phyloP scores from a whole-genome alignment of 805 yeast genomes.

The Myxozyma vanderwaltii region DNA sequence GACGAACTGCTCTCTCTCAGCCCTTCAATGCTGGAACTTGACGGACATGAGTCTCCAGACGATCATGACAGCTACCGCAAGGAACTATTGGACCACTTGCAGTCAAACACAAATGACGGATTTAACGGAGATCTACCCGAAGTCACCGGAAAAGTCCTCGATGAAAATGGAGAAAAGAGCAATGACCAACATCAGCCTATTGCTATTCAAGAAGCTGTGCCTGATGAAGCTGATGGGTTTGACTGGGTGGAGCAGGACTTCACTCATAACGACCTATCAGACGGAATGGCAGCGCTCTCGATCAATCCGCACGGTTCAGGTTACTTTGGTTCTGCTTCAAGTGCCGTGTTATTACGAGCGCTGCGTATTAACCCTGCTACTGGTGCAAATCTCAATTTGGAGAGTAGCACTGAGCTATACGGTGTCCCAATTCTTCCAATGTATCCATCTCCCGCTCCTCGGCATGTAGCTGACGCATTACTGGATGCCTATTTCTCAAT shows the following conservation, averaged over 20 bases:
- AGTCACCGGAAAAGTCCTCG: not conserved
- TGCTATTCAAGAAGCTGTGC: constrained; percentile 42
- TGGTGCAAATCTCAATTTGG: constrained; percentile 34
- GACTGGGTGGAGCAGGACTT: constrained; percentile 62
- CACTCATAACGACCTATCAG: constrained; percentile 41
- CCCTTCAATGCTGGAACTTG: constrained; percentile 8
- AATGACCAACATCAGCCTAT: constrained; percentile 21
- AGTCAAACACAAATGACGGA: not conserved
- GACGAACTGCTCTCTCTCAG: constrained; percentile 13
- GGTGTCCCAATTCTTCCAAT: constrained; percentile 27
- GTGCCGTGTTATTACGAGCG: constrained; percentile 56
- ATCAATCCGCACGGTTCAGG: constrained; percentile 57
- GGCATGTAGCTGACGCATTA: constrained; percentile 41
- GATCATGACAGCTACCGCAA: not conserved
- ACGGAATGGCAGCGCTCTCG: constrained; percentile 68
- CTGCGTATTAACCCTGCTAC: constrained; percentile 44
- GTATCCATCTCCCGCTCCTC: constrained; percentile 28
- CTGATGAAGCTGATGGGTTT: constrained; percentile 55
- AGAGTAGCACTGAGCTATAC: constrained; percentile 16
- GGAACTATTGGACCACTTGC: not conserved
- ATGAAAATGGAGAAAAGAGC: not conserved
- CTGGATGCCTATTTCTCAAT: constrained; percentile 57
- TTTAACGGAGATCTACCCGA: not conserved
- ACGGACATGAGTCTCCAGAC: constrained; percentile 1
- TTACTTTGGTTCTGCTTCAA: constrained; percentile 66